Evolutionary conservation across 441 rosid species (phyloP).

Genomic region (Gossypium schwendimanii): DNA sequence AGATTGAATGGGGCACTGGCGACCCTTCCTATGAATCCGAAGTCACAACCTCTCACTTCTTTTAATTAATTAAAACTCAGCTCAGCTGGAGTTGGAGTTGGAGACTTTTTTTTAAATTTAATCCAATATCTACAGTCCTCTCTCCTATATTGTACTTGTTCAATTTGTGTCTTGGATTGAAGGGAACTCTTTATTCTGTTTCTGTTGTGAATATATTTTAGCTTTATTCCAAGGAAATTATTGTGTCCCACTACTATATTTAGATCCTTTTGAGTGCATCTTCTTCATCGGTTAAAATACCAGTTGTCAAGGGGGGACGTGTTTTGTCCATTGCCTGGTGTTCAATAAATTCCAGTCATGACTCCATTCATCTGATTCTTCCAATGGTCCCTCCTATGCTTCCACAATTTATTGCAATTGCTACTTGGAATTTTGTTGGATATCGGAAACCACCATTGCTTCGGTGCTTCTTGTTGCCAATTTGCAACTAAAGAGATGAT

Average conservation of each 20-base stretch:
- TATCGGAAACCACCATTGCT: constrained; percentile 12
- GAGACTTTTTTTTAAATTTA: too few relatives aligned
- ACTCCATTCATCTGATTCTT: constrained; percentile 3
- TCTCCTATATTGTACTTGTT: background rate
- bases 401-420: constrained; percentile 6
- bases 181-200: background rate
- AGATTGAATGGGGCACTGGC: background rate
- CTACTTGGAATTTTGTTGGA: constrained; percentile 1
- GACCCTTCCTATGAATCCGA: too few relatives aligned
- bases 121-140: background rate
- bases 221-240: background rate
- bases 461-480: constrained; percentile 2
- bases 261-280: background rate
- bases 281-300: background rate
- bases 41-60: too few relatives aligned
- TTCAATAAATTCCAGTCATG: constrained; percentile 7
- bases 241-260: background rate
- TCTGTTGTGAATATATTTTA: background rate
- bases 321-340: background rate
- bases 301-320: constrained; percentile 20
- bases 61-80: too few relatives aligned
- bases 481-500: background rate
- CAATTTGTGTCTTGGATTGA: background rate
- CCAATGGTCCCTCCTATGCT: constrained; percentile 20
- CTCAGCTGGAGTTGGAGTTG: too few relatives aligned